Evolutionary conservation across 1,284 basidiomycete genomes (phyloP), one percentile per base, ranked within the genome.

Genomic region (Boletus semigastroideus): DNA sequence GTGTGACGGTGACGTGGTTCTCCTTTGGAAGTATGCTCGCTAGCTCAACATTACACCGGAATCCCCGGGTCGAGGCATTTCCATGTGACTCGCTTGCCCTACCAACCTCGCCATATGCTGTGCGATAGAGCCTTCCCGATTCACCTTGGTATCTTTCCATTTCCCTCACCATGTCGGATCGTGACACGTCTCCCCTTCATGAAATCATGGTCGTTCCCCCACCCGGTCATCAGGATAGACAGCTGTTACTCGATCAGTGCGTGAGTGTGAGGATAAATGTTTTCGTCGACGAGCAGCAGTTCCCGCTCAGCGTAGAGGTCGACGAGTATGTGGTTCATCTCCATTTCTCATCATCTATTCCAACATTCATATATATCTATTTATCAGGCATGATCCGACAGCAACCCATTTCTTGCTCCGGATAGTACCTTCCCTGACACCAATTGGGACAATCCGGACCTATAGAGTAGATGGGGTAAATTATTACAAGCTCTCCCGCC

Each of bases 351-450:
- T 30, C 43, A 11, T 43, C 42, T 34, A 47, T 49, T 48, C 40
- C 48, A 25, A 46, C 19, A 7, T 42, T 51, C 28, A 27, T 22
- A 47, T 55, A 42, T 51, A 19, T 14, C n/a, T n/a, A n/a, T n/a
- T n/a, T n/a, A 40, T 61, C 33, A 87, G 85, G 51, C 69, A 77
- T 56, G 87, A 90, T 71, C 75, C 78, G 52, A 70, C 66, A 43
- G 78, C 86, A 34, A 79, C 78, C 25, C 89, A 91, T 70, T 79
- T 90, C 61, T 72, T 91, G 46, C 75, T 91, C 54, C 80, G 86
- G 49, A 74, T 88, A 25, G 68, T 75, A 36, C 81, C 82, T 27
- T 83, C 80, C 5, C 68, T 76, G 46, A 71, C 66, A 49, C 84
- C 86, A 16, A 76, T 88, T 56, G 89, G 89, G 55, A 89, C 86